Conservation (phyloP, 1,139 yeast genomes). For the Yamadazyma membranifaciens region DNA sequence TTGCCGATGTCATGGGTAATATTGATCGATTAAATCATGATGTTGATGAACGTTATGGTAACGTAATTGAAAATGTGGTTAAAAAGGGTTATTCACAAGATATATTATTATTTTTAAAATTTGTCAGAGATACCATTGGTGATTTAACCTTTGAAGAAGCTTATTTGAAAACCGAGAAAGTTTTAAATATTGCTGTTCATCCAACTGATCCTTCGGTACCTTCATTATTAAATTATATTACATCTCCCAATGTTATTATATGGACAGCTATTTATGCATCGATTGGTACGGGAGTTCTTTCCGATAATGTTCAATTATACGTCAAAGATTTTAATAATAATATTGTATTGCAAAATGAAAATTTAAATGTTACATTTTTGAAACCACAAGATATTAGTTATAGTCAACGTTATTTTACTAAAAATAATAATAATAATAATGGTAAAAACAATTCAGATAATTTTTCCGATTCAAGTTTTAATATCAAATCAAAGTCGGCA, state of each 20-base stretch:
- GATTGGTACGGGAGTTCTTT: slow-evolving; percentile 65
- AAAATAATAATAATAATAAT: slow-evolving; percentile 6
- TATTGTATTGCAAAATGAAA: slow-evolving; percentile 44
- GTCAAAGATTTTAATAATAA: slow-evolving; percentile 68
- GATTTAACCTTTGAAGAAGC: slow-evolving; percentile 93
- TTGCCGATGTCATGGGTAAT: slow-evolving; percentile 52
- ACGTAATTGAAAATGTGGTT: slow-evolving; percentile 64
- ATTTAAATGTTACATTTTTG: slow-evolving; percentile 32
- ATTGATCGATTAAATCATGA: slow-evolving; percentile 49
- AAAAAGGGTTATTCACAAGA: slow-evolving; percentile 84
- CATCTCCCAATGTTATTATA: slow-evolving; percentile 91
- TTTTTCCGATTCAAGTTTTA: slow-evolving; percentile 16
- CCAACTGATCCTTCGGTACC: slow-evolving; percentile 76
- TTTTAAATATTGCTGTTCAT: slow-evolving; percentile 85
- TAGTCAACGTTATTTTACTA: slow-evolving; percentile 37
- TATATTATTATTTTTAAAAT: slow-evolving; percentile 71
- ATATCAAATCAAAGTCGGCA: slow-evolving; percentile 51
- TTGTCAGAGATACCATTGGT: slow-evolving; percentile 75
- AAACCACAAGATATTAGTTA: slow-evolving; percentile 51
- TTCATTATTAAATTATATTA: slow-evolving; percentile 78
- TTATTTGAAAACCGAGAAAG: slow-evolving; percentile 76
- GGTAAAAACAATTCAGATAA: slow-evolving; percentile 10
- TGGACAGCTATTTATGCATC: slow-evolving; percentile 83
- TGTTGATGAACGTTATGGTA: slow-evolving; percentile 64
- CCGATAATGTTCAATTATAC: slow-evolving; percentile 60